Evolutionary conservation across 78 protist species (phyloP).

Genomic region (Speleostelium caveatum): DNA sequence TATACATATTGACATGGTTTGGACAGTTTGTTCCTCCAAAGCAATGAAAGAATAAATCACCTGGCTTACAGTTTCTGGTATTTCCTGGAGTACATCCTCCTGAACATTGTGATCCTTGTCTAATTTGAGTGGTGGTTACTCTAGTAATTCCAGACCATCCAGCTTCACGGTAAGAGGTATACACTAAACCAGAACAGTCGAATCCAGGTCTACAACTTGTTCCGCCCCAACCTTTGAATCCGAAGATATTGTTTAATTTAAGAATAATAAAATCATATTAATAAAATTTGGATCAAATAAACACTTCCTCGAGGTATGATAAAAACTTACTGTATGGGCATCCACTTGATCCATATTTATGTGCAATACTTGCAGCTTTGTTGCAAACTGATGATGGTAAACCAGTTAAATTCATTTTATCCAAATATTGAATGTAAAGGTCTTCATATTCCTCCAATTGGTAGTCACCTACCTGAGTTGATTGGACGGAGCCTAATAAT

Average conservation of each 20-base stretch:
- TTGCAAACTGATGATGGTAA: neutral
- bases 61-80: neutral
- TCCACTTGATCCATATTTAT: constrained; percentile 24
- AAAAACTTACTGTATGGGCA: neutral
- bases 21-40: constrained; percentile 8
- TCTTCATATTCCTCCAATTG: too few relatives aligned
- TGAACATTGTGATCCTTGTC: neutral
- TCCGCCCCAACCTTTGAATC: constrained; percentile 26
- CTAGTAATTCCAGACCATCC: constrained; percentile 3
- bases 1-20: constrained; percentile 26
- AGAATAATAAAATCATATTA: too few relatives aligned
- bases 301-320: neutral
- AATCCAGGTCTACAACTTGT: constrained; percentile 14
- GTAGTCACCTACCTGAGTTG: too few relatives aligned
- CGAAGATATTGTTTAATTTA: neutral
- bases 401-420: too few relatives aligned
- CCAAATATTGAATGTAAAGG: too few relatives aligned
- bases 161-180: constrained; percentile 12
- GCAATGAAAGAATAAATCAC: constrained; percentile 40
- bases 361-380: constrained; percentile 15
- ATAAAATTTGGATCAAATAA: neutral
- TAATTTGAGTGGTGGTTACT: neutral
- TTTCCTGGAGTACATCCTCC: constrained; percentile 3
- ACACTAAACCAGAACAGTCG: constrained; percentile 20
- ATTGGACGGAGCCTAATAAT: too few relatives aligned